Evolutionary conservation across 2,329 filamentous ascomycete genomes (phyloP).

Genomic region (Aspergillus fischeri): DNA sequence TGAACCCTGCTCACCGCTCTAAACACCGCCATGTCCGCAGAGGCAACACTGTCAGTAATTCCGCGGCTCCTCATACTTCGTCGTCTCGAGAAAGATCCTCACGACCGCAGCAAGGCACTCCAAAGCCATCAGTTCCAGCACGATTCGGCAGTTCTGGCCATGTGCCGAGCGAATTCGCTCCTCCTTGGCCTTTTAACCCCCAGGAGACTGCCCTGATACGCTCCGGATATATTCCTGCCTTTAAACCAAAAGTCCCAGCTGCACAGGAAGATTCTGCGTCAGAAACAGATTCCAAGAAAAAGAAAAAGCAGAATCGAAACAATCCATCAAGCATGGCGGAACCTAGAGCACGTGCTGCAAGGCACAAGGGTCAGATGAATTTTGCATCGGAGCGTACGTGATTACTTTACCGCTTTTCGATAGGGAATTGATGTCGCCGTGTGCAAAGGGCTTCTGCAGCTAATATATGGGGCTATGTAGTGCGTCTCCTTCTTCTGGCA

Average conservation of each 20-base stretch:
- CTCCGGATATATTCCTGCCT: constrained; percentile 21
- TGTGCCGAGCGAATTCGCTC: constrained; percentile 12
- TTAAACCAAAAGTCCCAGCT: constrained; percentile 6
- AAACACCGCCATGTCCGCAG: constrained; percentile 11
- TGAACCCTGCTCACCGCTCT: constrained; percentile 10
- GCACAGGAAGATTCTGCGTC: constrained; percentile 1
- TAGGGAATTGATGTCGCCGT: background rate
- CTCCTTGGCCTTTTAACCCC: constrained; percentile 20
- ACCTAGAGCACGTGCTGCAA: constrained; percentile 70
- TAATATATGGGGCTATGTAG: constrained; percentile 17
- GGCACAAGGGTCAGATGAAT: constrained; percentile 80
- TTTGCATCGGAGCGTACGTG: constrained; percentile 66
- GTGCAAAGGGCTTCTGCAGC: background rate
- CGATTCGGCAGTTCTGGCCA: constrained; percentile 12
- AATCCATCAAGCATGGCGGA: constrained; percentile 54
- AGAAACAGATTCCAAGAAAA: background rate
- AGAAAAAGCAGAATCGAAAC: constrained; percentile 9
- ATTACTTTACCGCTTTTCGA: background rate
- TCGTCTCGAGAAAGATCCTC: background rate
- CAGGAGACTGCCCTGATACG: constrained; percentile 21
- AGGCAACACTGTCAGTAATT: constrained; percentile 1
- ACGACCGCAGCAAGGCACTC: constrained; percentile 2
- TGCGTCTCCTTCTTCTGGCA: constrained; percentile 41
- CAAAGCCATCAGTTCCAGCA: background rate
- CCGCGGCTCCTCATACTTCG: background rate